Conservation (phyloP, 495 filamentous ascomycete genomes). For the Aspergillus biplanus region DNA sequence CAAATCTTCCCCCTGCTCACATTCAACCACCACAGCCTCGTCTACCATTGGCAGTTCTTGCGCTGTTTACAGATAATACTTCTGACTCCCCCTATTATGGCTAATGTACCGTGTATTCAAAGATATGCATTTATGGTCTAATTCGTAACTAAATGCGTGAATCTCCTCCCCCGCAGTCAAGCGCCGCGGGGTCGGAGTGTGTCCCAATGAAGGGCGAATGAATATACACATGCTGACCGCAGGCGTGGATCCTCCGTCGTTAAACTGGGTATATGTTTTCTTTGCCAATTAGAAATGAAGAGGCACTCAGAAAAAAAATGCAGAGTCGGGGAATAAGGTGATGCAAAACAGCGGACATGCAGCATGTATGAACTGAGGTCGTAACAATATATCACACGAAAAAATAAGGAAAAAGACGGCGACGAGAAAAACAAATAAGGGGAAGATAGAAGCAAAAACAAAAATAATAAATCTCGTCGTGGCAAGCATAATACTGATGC, state of each 20-base stretch:
- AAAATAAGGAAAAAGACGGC: neutral
- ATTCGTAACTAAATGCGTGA: conserved; percentile 14
- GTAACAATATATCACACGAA: conserved; percentile 26
- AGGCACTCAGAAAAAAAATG: conserved; percentile 17
- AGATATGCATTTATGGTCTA: conserved; percentile 15
- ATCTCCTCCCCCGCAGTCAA: conserved; percentile 10
- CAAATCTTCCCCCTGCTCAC: neutral
- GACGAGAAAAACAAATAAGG: conserved; percentile 15
- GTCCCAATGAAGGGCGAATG: conserved; percentile 21
- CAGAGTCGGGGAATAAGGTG: conserved; percentile 7
- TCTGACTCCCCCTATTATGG: neutral
- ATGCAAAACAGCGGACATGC: conserved; percentile 24
- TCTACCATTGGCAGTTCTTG: neutral
- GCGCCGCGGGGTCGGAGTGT: conserved; percentile 1
- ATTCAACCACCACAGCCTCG: neutral
- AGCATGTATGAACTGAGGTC: conserved; percentile 26
- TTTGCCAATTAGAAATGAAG: conserved; percentile 14
- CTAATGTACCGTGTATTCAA: neutral
- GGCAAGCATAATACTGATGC: conserved; percentile 42
- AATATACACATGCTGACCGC: conserved; percentile 33
- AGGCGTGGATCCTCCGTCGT: neutral
- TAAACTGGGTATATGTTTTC: conserved; percentile 2
- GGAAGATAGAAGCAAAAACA: conserved; percentile 25
- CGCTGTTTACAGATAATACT: neutral
- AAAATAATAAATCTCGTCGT: conserved; percentile 30